These are phyloP conservation scores for Metroxylon sagu DNA, from an alignment of 176 grass and related monocot genomes.

Conservation along the genomic window DNA sequence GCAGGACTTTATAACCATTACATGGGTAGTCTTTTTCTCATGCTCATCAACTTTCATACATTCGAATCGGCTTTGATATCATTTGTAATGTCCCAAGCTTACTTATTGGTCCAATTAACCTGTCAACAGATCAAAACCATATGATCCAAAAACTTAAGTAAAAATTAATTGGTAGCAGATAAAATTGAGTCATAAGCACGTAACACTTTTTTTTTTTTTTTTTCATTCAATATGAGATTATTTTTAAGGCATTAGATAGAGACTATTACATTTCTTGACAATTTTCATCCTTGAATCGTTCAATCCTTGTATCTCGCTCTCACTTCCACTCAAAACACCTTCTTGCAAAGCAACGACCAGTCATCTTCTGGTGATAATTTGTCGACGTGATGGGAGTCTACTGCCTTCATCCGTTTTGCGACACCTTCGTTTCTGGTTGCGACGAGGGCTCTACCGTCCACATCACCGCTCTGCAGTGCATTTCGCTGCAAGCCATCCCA, in stretches of 20 bases:
- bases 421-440: slow-evolving; percentile 31
- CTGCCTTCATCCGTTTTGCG: slow-evolving; percentile 35
- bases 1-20: too few relatives aligned
- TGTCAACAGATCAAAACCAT: too few relatives aligned
- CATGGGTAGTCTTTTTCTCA: too few relatives aligned
- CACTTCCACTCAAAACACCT: not conserved
- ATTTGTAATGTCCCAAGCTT: too few relatives aligned
- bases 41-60: too few relatives aligned
- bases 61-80: too few relatives aligned
- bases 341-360: slow-evolving; percentile 35
- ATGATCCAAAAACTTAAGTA: too few relatives aligned
- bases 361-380: slow-evolving; percentile 29
- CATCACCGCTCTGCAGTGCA: slow-evolving; percentile 22
- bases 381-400: slow-evolving; percentile 35
- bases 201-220: slow-evolving; percentile 15
- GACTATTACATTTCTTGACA: slow-evolving; percentile 34
- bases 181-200: slow-evolving; percentile 6
- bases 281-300: slow-evolving; percentile 26
- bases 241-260: slow-evolving; percentile 40
- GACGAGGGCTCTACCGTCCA: slow-evolving; percentile 42
- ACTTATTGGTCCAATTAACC: too few relatives aligned
- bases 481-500: slow-evolving; percentile 36
- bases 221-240: slow-evolving; percentile 40
- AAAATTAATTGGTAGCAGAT: too few relatives aligned
- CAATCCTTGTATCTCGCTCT: slow-evolving; percentile 19